These are phyloP conservation scores for Trametes cubensis DNA, from an alignment of 768 basidiomycete species.

Conservation along the genomic window DNA sequence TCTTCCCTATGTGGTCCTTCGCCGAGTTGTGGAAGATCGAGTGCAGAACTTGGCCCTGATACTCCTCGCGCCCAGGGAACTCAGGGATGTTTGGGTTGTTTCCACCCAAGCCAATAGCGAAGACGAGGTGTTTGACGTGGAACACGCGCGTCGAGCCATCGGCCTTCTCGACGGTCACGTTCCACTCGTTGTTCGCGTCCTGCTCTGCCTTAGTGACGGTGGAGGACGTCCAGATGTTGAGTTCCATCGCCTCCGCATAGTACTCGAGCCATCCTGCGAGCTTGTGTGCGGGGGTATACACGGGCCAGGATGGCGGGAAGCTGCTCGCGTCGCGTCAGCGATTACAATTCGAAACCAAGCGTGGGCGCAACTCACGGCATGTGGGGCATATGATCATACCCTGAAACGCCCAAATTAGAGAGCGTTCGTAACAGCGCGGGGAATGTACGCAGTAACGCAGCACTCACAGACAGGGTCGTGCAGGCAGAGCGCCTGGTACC, in stretches of 20 bases:
- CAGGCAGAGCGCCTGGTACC: conserved; percentile 68
- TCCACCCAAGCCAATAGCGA: conserved; percentile 45
- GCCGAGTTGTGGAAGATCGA: conserved; percentile 59
- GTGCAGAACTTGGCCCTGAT: conserved; percentile 66
- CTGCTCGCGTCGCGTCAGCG: conserved; percentile 31
- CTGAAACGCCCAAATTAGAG: conserved; percentile 24
- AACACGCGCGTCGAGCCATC: conserved; percentile 38
- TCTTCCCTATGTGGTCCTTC: conserved; percentile 63
- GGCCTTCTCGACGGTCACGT: conserved; percentile 37
- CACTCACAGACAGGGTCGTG: conserved; percentile 70
- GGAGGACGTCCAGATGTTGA: conserved; percentile 64
- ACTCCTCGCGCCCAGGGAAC: conserved; percentile 49
- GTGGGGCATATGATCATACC: conserved; percentile 55
- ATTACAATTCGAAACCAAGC: not conserved
- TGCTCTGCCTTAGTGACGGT: conserved; percentile 33
- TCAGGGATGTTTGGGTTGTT: conserved; percentile 42
- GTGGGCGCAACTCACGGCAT: conserved; percentile 47
- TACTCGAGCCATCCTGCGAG: conserved; percentile 70
- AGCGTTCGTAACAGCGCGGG: not conserved
- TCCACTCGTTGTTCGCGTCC: conserved; percentile 32
- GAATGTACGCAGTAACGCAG: not conserved
- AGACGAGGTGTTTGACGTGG: conserved; percentile 39
- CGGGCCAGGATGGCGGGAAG: conserved; percentile 63
- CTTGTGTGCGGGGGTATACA: conserved; percentile 59
- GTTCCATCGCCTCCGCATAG: conserved; percentile 60